Percentiles rank a stretch among this genome's conserved stretches.
Evolutionary conservation across 176 grass and related monocot species (phyloP).

Genomic region (Stipa capillata): DNA sequence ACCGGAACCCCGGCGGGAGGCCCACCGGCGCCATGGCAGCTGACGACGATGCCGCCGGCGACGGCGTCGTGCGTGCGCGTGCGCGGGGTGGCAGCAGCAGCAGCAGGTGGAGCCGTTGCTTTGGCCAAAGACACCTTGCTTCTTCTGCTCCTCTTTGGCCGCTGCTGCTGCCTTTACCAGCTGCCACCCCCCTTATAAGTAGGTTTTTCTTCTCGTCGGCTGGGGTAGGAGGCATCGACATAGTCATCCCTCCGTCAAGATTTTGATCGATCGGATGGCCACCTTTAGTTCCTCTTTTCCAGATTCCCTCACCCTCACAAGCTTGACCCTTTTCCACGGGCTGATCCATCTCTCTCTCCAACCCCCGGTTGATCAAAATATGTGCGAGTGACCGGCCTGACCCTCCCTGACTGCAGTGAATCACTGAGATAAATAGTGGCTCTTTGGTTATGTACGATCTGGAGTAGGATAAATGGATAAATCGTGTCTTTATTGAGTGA

Average conservation of each 20-base stretch:
- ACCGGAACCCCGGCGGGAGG: slow-evolving; percentile 89
- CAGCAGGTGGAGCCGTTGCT: not conserved
- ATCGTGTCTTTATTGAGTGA: not conserved
- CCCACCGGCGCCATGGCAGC: slow-evolving; percentile 67
- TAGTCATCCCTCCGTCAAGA: slow-evolving; percentile 20
- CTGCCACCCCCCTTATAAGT: slow-evolving; percentile 31
- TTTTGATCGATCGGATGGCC: slow-evolving; percentile 30
- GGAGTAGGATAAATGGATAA: no score
- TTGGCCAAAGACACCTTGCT: slow-evolving; percentile 47
- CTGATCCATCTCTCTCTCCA: not conserved
- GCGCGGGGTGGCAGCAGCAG: not conserved
- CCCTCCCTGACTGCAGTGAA: not conserved
- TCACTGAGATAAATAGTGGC: not conserved
- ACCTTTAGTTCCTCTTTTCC: slow-evolving; percentile 55
- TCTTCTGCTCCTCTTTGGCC: slow-evolving; percentile 38
- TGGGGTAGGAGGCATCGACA: slow-evolving; percentile 1
- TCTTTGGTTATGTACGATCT: not conserved
- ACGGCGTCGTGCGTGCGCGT: not conserved
- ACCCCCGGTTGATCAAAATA: not conserved
- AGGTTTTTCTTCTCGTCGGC: slow-evolving; percentile 31
- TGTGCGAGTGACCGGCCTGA: not conserved
- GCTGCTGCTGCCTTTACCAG: slow-evolving; percentile 51
- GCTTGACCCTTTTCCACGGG: slow-evolving; percentile 52
- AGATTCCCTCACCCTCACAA: slow-evolving; percentile 56
- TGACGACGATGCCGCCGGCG: not conserved